Base-by-base conservation (phyloP, 805 yeast species). In the Torulaspora maleeae region DNA sequence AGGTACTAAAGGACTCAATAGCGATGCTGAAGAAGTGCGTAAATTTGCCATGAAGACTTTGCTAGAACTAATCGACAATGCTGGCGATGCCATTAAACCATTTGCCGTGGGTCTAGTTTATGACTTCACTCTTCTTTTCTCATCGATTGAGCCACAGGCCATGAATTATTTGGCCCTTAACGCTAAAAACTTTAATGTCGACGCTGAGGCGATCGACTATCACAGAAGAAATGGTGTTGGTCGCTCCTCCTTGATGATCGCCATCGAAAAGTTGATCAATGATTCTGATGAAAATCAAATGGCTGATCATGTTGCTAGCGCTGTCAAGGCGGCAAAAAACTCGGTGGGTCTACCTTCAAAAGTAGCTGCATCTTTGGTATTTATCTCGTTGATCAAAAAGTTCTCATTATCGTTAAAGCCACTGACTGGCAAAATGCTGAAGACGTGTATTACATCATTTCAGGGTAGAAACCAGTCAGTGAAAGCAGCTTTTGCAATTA, bases 331-430 rank as follows among this genome's bases (percentile, higher is more conserved):
- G 1, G 77, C 86, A 7, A 79, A 80, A 49, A 75, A 71, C 45
- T 78, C 95, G 0, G 86, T 90, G 16, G 98, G 98, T 0, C 70
- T 93, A 11, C 97, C 98, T 0, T 87, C 97, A 0, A 88, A 91
- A 58, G 88, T 86, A 0, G 87, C 90, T 19, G 89, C 91, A 0
- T 78, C 95, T 4, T 76, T 80, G 50, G 82, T 89, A 0, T 62
- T 90, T 9, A 86, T 83, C 6, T 74, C 78, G 15, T 61, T 88
- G 38, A 76, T 85, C 0, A 68, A 79, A 9, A 76, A 82, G 49
- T 81, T 83, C 54, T 70, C 79, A 0, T 58, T 63, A 6, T 49
- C 67, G 11, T 57, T 74, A 7, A 58, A 59, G n/a, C 73, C 75
- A 1, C 77, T 77, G 56, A 83, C 86, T 10, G 87, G 82, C 45